These are phyloP conservation scores for Kalanchoe fedtschenkoi DNA, from an alignment of 164 flowering plant species.

Conservation along the genomic window DNA sequence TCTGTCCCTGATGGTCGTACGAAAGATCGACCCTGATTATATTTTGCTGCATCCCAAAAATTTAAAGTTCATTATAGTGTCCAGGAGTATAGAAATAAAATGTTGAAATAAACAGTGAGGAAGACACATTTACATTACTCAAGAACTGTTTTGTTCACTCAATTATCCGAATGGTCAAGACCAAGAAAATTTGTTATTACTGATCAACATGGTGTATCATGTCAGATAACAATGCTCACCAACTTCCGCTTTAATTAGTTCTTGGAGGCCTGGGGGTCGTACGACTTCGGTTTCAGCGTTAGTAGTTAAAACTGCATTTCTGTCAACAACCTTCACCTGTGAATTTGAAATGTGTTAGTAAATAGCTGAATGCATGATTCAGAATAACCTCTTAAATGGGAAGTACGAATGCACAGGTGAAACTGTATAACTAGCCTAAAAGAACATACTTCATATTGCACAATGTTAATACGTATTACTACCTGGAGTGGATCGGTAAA, in stretches of 20 bases:
- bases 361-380: neutral
- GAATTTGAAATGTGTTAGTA: neutral
- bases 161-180: neutral
- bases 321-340: slow-evolving; percentile 77
- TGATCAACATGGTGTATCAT: too few relatives aligned
- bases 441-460: too few relatives aligned
- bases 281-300: slow-evolving; percentile 82
- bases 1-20: slow-evolving; percentile 93
- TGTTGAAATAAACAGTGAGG: neutral
- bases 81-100: neutral
- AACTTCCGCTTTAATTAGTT: slow-evolving; percentile 61
- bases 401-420: neutral
- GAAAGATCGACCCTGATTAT: slow-evolving; percentile 61
- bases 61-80: neutral
- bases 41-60: slow-evolving; percentile 46
- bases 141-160: neutral
- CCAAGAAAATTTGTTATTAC: neutral
- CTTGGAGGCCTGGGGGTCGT: slow-evolving; percentile 73
- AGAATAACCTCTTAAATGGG: neutral
- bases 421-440: neutral
- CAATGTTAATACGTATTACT: neutral
- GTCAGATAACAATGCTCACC: slow-evolving; percentile 30
- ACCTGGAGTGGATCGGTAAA: neutral
- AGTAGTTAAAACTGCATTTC: slow-evolving; percentile 61
- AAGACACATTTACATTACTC: neutral